Conservation (phyloP, 2,329 filamentous ascomycete genomes). For the Xylaria sp. region DNA sequence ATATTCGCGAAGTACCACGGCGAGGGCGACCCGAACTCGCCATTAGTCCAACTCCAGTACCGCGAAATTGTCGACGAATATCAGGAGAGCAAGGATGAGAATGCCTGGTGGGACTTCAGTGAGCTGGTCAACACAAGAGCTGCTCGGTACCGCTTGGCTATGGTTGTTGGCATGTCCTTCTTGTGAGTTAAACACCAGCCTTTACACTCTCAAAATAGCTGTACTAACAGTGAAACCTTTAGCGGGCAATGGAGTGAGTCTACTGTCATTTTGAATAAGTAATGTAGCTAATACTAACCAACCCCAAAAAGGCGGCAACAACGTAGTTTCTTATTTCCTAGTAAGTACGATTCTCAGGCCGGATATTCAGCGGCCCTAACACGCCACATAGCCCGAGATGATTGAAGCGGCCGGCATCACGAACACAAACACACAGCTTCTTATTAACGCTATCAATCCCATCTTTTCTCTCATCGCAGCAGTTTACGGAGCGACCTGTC, state of each 20-base stretch:
- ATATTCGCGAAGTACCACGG: slow-evolving; percentile 69
- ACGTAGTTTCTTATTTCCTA: slow-evolving; percentile 56
- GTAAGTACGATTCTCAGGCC: slow-evolving; percentile 27
- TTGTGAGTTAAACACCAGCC: slow-evolving; percentile 47
- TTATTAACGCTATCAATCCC: slow-evolving; percentile 56
- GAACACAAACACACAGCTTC: slow-evolving; percentile 52
- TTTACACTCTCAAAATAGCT: not conserved
- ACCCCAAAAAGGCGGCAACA: slow-evolving; percentile 50
- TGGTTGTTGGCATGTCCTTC: slow-evolving; percentile 63
- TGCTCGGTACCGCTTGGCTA: slow-evolving; percentile 59
- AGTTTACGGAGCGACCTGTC: slow-evolving; percentile 52
- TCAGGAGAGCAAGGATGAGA: slow-evolving; percentile 60
- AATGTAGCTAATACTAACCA: not conserved
- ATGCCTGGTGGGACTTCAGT: slow-evolving; percentile 69
- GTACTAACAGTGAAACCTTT: slow-evolving; percentile 8
- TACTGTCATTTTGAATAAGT: not conserved
- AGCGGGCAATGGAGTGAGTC: slow-evolving; percentile 55
- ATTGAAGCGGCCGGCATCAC: slow-evolving; percentile 54
- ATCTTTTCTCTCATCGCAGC: slow-evolving; percentile 55
- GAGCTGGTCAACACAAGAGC: slow-evolving; percentile 61
- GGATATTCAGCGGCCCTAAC: slow-evolving; percentile 10
- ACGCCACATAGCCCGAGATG: slow-evolving; percentile 51
- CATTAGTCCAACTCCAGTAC: slow-evolving; percentile 66
- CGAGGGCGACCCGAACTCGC: slow-evolving; percentile 62
- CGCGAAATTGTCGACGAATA: slow-evolving; percentile 65